Evolutionary conservation across 2,329 filamentous ascomycete genomes (phyloP).

Genomic region (Xylaria sp.): DNA sequence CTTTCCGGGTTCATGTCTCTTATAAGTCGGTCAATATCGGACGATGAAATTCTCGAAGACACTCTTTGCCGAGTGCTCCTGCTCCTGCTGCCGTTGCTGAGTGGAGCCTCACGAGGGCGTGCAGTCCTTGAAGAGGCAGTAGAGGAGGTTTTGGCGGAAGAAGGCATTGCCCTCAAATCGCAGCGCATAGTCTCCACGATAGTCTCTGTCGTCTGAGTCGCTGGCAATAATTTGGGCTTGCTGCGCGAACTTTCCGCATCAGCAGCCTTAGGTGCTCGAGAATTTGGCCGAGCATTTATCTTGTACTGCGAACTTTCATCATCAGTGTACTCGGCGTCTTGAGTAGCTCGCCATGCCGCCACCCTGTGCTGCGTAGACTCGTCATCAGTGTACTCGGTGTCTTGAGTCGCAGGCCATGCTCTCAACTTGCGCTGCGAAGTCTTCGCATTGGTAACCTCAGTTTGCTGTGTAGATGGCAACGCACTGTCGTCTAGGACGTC

Average conservation of each 20-base stretch:
- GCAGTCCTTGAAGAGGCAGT: slow-evolving; percentile 26
- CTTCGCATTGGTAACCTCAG: slow-evolving; percentile 33
- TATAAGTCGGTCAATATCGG: not conserved
- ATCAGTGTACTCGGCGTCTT: not conserved
- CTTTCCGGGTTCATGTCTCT: not conserved
- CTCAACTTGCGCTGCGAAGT: slow-evolving; percentile 24
- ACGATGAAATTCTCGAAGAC: slow-evolving; percentile 11
- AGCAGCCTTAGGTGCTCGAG: too few species aligned
- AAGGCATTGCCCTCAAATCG: slow-evolving; percentile 16
- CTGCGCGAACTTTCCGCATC: too few species aligned
- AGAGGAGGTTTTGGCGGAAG: slow-evolving; percentile 21
- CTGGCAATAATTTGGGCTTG: too few species aligned
- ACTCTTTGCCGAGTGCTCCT: slow-evolving; percentile 4
- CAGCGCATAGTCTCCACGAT: slow-evolving; percentile 26
- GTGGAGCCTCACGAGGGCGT: slow-evolving; percentile 22
- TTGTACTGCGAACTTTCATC: not conserved
- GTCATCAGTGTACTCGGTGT: not conserved
- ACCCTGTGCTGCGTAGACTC: not conserved
- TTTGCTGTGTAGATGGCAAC: slow-evolving; percentile 26
- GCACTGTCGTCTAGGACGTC: slow-evolving; percentile 14
- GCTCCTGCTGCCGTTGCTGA: slow-evolving; percentile 11
- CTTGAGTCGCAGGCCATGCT: slow-evolving; percentile 1
- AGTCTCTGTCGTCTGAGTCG: slow-evolving; percentile 19
- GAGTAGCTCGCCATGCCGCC: not conserved
- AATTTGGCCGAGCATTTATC: too few species aligned